Base-by-base conservation (phyloP, 257 asterid genomes). In the Fraxinus excelsior region DNA sequence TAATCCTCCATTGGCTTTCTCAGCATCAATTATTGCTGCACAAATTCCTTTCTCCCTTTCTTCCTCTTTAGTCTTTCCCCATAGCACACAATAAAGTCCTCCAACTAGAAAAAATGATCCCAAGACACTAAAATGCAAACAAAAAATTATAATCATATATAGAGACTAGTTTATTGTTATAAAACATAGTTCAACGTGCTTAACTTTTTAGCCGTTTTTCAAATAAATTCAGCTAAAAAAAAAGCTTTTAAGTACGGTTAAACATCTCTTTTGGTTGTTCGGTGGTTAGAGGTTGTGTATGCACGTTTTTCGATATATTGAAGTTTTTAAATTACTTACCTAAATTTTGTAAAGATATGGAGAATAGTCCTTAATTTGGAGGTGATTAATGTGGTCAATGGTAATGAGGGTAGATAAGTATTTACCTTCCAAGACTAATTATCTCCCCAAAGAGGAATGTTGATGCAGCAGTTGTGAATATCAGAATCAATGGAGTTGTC, bases 51-150 rank as follows among this genome's bases (percentile, higher is more conserved):
- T 73, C 64, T 73, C 86, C 42, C 73, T 79, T 29, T 78, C 85
- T 66, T 88, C 89, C 83, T 94, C 98, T 80, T 79, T 86, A 0
- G 75, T 86, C 87, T 94, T 92, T 66, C 97, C 98, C 97, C 96
- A 94, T 10, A 92, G 70, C 60, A 92, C 97, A 76, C 85, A 82
- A 46, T 94, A 94, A 26, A 94, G 90, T 70, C 97, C 97, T 73
- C 91, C 88, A 62, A 92, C 89, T 21, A 92, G 86, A 64, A 94
- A n/a, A 21, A 89, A 3, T 68, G 86, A 96, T 80, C 98, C 98
- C 79, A 94, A 42, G 1, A 91, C 83, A 80, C 98, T 94, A 81
- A 85, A 67, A 75, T 8, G 66, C 14, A n/a, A 7, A 23, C 5
- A 5, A 38, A 51, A 72, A 76, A 76, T 1, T 25, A 37, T 16